Percentiles rank a stretch among this genome's conserved stretches.
Conservation (phyloP, 1,284 basidiomycete species). For the Leccinum fallax region DNA sequence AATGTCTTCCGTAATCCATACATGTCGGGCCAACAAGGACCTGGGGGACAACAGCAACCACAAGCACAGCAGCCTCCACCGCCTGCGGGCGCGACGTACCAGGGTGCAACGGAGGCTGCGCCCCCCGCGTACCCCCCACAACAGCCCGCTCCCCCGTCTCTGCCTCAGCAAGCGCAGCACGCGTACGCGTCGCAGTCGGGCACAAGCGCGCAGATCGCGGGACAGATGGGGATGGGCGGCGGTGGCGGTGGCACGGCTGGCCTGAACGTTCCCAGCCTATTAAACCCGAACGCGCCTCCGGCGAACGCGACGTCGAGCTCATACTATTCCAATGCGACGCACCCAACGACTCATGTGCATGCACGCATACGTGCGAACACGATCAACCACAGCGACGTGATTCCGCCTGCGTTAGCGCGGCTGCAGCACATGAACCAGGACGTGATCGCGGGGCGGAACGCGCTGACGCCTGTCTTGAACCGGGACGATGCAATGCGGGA, state of each 20-base stretch:
- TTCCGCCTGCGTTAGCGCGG: constrained; percentile 89
- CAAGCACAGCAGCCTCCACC: constrained; percentile 41
- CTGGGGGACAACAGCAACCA: constrained; percentile 33
- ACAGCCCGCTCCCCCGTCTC: constrained; percentile 30
- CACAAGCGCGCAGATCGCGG: constrained; percentile 21
- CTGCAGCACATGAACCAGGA: constrained; percentile 89
- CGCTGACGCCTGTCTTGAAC: constrained; percentile 86
- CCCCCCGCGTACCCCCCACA: constrained; percentile 26
- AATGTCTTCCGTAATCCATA: constrained; percentile 76
- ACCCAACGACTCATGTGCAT: constrained; percentile 34
- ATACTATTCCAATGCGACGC: constrained; percentile 61
- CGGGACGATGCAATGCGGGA: constrained; percentile 88
- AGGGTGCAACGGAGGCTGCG: constrained; percentile 17
- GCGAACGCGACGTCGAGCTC: constrained; percentile 45
- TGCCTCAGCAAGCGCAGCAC: constrained; percentile 33
- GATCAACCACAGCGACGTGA: constrained; percentile 80
- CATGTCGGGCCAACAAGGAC: constrained; percentile 51
- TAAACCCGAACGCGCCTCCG: constrained; percentile 49
- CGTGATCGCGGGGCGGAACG: constrained; percentile 78
- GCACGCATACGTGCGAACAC: constrained; percentile 83
- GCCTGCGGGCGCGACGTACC: constrained; percentile 24
- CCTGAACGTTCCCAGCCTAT: constrained; percentile 29
- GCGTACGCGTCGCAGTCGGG: constrained; percentile 30
- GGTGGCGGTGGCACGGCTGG: constrained; percentile 13
- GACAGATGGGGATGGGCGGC: constrained; percentile 21